Evolutionary conservation across 441 rosid genomes (phyloP).

Genomic region (Monsonia emarginata): DNA sequence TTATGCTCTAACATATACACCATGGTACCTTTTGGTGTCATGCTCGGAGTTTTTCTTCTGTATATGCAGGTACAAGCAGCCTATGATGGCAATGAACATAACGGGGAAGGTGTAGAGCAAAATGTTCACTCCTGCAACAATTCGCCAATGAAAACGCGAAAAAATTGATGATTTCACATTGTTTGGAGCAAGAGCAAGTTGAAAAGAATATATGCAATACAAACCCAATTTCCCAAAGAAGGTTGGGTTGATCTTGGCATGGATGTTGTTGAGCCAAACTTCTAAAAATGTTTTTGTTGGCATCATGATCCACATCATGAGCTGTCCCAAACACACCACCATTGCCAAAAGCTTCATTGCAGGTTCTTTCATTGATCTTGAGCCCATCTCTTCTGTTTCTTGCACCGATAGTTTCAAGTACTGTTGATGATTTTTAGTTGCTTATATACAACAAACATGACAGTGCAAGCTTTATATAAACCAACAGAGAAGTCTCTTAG

Average conservation of each 20-base stretch:
- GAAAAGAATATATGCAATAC: neutral
- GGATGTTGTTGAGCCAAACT: constrained; percentile 23
- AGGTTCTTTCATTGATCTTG: neutral
- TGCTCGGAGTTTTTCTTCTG: constrained; percentile 17
- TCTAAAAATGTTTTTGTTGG: constrained; percentile 37
- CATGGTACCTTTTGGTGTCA: neutral
- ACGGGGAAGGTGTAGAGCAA: constrained; percentile 47
- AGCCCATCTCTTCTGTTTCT: constrained; percentile 5
- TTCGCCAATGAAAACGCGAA: neutral
- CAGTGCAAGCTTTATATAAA: neutral
- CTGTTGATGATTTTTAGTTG: neutral
- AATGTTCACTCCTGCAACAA: constrained; percentile 31
- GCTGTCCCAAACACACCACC: constrained; percentile 30
- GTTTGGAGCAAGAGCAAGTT: neutral
- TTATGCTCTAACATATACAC: too few relatives aligned
- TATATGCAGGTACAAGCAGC: constrained; percentile 44
- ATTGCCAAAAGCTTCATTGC: constrained; percentile 23
- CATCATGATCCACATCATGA: constrained; percentile 48
- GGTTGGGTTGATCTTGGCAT: constrained; percentile 20
- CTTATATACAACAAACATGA: neutral
- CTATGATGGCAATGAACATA: constrained; percentile 36
- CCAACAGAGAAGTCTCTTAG: neutral
- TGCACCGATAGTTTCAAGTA: neutral
- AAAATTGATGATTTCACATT: neutral
- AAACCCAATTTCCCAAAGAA: constrained; percentile 38